Conservation (phyloP, 2,329 filamentous ascomycete genomes). For the Tolypocladium nubicola region DNA sequence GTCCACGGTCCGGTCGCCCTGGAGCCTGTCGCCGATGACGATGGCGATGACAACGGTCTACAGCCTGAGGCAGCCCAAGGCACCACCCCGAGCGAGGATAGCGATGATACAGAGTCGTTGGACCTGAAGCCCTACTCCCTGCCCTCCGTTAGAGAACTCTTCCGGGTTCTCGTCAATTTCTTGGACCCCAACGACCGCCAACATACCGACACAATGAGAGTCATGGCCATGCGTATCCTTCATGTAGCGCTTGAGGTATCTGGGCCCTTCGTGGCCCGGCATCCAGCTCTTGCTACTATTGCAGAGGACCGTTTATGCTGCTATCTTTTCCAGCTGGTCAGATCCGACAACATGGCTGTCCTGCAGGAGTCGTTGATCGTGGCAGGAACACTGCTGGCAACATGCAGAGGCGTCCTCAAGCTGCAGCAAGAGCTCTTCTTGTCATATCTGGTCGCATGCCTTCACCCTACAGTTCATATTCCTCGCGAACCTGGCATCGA, state of each 20-base stretch:
- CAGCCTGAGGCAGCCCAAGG: not conserved
- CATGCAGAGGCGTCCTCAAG: slow-evolving; percentile 83
- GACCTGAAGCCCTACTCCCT: slow-evolving; percentile 82
- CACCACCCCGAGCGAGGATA: slow-evolving; percentile 17
- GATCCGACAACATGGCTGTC: slow-evolving; percentile 93
- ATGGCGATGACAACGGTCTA: slow-evolving; percentile 1
- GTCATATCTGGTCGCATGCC: slow-evolving; percentile 85
- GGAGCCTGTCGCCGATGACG: not conserved
- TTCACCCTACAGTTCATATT: slow-evolving; percentile 91
- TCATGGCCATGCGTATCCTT: slow-evolving; percentile 95
- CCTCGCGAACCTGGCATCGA: slow-evolving; percentile 85
- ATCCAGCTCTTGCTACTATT: slow-evolving; percentile 76
- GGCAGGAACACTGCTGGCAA: slow-evolving; percentile 80
- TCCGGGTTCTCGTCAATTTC: slow-evolving; percentile 86
- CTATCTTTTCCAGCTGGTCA: slow-evolving; percentile 89
- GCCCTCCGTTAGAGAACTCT: slow-evolving; percentile 87
- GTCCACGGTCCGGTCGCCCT: not conserved
- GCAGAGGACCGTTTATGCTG: slow-evolving; percentile 90
- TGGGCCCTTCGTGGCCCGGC: slow-evolving; percentile 85
- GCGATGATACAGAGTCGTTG: slow-evolving; percentile 33
- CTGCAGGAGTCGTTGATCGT: slow-evolving; percentile 88
- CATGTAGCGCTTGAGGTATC: slow-evolving; percentile 95
- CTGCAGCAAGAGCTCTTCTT: slow-evolving; percentile 94
- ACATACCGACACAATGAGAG: slow-evolving; percentile 88
- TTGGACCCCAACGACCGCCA: slow-evolving; percentile 87